These are phyloP conservation scores for Arthrinium phaeospermum DNA, from an alignment of 2,329 filamentous ascomycete species.

Conservation along the genomic window DNA sequence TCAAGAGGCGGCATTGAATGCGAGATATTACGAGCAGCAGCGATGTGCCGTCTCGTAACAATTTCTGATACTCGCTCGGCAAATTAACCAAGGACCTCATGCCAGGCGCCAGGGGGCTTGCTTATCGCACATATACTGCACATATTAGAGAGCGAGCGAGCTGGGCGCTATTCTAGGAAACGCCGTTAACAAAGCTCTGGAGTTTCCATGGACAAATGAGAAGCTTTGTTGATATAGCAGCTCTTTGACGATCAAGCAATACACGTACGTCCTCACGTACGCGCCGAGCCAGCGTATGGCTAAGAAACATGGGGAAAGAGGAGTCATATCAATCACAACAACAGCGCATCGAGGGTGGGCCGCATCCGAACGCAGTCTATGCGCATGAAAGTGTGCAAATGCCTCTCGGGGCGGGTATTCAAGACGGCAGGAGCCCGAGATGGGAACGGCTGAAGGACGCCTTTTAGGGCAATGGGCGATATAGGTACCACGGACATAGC, in stretches of 20 bases:
- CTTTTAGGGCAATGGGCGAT: neutral
- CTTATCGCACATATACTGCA: neutral
- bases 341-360: slow-evolving; percentile 3
- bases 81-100: slow-evolving; percentile 1
- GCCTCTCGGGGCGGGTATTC: slow-evolving; percentile 11
- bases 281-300: neutral
- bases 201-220: neutral
- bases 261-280: neutral
- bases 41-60: neutral
- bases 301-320: neutral
- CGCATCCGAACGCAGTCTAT: slow-evolving; percentile 6
- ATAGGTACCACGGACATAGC: neutral
- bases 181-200: neutral
- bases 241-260: neutral
- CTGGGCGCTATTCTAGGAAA: neutral
- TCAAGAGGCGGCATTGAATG: neutral
- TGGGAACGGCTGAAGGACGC: neutral
- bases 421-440: slow-evolving; percentile 8
- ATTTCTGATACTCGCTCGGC: neutral
- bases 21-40: neutral
- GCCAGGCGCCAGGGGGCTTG: neutral
- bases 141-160: neutral
- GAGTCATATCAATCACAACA: neutral
- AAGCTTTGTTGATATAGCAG: neutral
- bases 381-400: slow-evolving; percentile 3